A percentile compares a stretch with the other conserved stretches of the same genome.
These are phyloP conservation scores for Neofusicoccum laricinum DNA, from an alignment of 2,329 filamentous ascomycete species.

Conservation along the genomic window DNA sequence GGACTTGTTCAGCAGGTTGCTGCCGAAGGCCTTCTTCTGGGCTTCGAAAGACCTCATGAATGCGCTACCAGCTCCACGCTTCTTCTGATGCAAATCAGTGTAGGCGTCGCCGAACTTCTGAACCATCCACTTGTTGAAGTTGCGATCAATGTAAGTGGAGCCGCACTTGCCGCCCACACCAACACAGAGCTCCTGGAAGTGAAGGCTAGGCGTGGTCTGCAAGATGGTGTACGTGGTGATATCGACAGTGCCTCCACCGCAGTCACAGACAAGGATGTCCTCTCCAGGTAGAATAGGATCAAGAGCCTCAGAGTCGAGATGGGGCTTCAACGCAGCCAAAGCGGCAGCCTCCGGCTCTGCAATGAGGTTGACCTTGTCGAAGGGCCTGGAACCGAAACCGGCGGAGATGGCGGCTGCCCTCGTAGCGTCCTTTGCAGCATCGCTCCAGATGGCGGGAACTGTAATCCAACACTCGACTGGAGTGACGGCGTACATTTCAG, in stretches of 20 bases:
- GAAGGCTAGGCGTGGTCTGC: background rate
- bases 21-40: conserved; percentile 30
- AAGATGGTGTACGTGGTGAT: conserved; percentile 19
- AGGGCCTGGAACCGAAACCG: conserved; percentile 21
- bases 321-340: conserved; percentile 17
- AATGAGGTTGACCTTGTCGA: conserved; percentile 24
- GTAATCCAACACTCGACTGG: conserved; percentile 26
- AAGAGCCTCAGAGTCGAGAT: background rate
- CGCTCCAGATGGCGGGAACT: conserved; percentile 27
- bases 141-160: conserved; percentile 33
- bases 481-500: background rate
- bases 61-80: conserved; percentile 28
- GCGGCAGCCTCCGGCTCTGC: conserved; percentile 26
- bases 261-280: conserved; percentile 26
- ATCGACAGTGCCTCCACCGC: conserved; percentile 29
- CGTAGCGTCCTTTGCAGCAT: conserved; percentile 23
- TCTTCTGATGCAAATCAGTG: conserved; percentile 22
- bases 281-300: conserved; percentile 12
- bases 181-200: background rate
- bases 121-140: conserved; percentile 31
- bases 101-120: conserved; percentile 29
- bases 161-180: conserved; percentile 3
- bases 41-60: conserved; percentile 37
- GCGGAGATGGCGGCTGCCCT: conserved; percentile 19
- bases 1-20: background rate